Evolutionary conservation across 306 rosid species (phyloP).

Genomic region (Pterocarpus macrocarpus): DNA sequence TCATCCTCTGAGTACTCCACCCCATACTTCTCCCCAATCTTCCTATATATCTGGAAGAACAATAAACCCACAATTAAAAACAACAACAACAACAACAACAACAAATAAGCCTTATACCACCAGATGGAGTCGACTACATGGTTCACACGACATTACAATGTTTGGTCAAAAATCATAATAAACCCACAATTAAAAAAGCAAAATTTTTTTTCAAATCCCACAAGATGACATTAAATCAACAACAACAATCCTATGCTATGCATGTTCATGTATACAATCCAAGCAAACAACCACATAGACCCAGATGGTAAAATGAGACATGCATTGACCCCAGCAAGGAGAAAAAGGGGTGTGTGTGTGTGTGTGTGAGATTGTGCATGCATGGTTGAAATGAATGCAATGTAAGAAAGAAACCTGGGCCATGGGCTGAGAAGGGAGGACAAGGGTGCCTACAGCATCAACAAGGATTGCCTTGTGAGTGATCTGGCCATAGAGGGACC

Average conservation of each 20-base stretch:
- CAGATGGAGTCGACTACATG: too few species aligned
- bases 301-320: too few species aligned
- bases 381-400: not conserved
- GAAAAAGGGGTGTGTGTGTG: too few species aligned
- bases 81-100: not conserved
- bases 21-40: constrained; percentile 91
- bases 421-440: constrained; percentile 97
- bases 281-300: too few species aligned
- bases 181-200: too few species aligned
- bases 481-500: constrained; percentile 86
- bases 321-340: too few species aligned
- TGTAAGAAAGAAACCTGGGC: constrained; percentile 68
- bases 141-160: too few species aligned
- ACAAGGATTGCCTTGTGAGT: constrained; percentile 92
- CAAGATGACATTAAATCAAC: not conserved
- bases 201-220: too few species aligned
- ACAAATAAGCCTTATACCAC: too few species aligned
- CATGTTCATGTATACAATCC: too few species aligned
- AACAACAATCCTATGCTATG: not conserved
- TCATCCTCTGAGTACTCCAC: constrained; percentile 88
- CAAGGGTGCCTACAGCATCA: constrained; percentile 96
- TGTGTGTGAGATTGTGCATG: too few species aligned
- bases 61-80: not conserved
- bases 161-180: too few species aligned
- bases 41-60: constrained; percentile 70